phyloP scores from a whole-genome alignment of 257 asterid genomes.

The Solanum phureja region DNA sequence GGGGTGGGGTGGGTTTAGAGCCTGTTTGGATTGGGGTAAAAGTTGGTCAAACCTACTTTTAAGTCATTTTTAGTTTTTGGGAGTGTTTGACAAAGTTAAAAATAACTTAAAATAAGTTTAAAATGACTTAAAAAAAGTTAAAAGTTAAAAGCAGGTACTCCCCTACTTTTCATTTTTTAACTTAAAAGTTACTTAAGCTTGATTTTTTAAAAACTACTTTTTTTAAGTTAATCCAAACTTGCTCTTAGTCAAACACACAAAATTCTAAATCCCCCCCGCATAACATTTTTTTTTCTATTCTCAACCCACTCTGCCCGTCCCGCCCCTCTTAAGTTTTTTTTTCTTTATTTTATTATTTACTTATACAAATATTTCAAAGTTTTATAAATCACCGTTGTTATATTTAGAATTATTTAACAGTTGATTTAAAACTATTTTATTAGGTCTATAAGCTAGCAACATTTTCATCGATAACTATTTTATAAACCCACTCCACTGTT shows the following conservation, averaged over 20 bases:
- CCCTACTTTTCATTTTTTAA: too few species aligned
- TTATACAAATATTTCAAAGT: not conserved
- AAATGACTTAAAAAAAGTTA: too few species aligned
- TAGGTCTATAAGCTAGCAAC: not conserved
- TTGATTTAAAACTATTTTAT: too few species aligned
- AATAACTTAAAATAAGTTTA: too few species aligned
- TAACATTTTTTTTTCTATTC: not conserved
- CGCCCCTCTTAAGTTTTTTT: not conserved
- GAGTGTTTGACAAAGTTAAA: too few species aligned
- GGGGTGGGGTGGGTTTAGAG: not conserved
- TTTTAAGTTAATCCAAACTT: too few species aligned
- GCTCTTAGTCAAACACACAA: not conserved
- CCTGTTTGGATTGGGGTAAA: too few species aligned
- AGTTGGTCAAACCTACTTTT: too few species aligned
- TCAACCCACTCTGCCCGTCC: not conserved
- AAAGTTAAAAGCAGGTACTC: too few species aligned
- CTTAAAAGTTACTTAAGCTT: too few species aligned
- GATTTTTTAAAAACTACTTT: too few species aligned
- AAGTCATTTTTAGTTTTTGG: too few species aligned
- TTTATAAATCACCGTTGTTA: not conserved
- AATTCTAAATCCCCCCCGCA: not conserved
- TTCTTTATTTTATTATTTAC: not conserved
- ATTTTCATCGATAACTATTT: not conserved
- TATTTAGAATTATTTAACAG: not conserved
- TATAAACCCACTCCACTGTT: not conserved